Evolutionary conservation across 2,329 filamentous ascomycete genomes (phyloP), one percentile per base, ranked within the genome.

Genomic region (Claviceps lovelessii): DNA sequence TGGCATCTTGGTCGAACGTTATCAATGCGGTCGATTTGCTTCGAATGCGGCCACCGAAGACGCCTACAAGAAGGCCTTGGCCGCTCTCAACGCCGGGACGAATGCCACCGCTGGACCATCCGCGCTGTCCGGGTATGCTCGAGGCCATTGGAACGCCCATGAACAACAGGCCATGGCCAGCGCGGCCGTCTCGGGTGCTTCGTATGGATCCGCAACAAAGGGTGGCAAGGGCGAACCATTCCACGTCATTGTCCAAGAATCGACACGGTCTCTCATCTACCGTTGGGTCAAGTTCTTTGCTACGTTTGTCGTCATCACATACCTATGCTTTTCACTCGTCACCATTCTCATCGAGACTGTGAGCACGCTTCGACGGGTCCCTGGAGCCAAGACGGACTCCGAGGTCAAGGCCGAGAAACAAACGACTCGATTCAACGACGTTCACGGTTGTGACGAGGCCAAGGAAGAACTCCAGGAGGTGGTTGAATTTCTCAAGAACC

Each of bases 381-480:
- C 90, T 10, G 82, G 84, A 13, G 83, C 83, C 53, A 80, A 78
- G 65, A 80, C 84, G 55, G 84, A 83, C 61, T 88, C 86, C 57
- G 90, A 98, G 71, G 90, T 90, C 58, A 91, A 94, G 68, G 85
- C 93, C 8, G 88, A 97, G 69, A 84, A 90, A 62, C 93, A 98
- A 68, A 96, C 81, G 56, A 90, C 90, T 23, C 84, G 88, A 49
- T 98, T 98, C 73, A 79, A 78, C 56, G 93, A 98, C 67, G 93
- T 98, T 7, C 93, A 98, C 67, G 93, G 93, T 53, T 97, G 91
- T 61, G 90, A 97, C 60, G 94, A 98, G 71, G 93, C 93, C 59
- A 98, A 97, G 73, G 94, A 98, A 64, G 93, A 98, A 70, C 80
- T 98, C 4, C 88, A 95, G 70, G 93, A 98, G 70, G 82, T 98